These are phyloP conservation scores for Penicillium janthinellum DNA, from an alignment of 2,329 filamentous ascomycete species.

Conservation along the genomic window DNA sequence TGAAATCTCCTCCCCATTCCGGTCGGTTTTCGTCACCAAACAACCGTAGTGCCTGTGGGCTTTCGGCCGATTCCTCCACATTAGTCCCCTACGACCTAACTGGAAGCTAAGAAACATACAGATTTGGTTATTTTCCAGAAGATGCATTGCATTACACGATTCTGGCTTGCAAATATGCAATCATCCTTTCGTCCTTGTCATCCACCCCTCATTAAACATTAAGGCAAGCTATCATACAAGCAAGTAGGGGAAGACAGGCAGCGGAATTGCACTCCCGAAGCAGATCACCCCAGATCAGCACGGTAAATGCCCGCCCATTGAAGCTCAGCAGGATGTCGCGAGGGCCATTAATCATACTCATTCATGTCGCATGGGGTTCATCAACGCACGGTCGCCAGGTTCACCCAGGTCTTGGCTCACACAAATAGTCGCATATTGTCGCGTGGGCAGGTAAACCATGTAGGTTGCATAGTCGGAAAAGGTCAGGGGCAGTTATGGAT, in stretches of 20 bases:
- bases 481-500: background rate
- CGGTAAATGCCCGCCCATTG: slow-evolving; percentile 5
- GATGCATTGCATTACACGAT: background rate
- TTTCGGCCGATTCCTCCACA: background rate
- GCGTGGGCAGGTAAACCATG: slow-evolving; percentile 16
- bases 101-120: background rate
- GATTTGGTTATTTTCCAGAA: background rate
- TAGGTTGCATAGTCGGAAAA: background rate
- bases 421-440: slow-evolving; percentile 5
- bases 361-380: slow-evolving; percentile 15
- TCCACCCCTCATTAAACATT: background rate
- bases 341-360: background rate
- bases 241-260: background rate
- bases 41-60: background rate
- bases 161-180: background rate
- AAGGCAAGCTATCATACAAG: slow-evolving; percentile 9
- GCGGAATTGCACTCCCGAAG: slow-evolving; percentile 13
- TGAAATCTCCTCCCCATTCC: background rate
- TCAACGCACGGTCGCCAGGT: background rate
- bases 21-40: slow-evolving; percentile 1
- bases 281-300: slow-evolving; percentile 21
- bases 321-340: slow-evolving; percentile 3
- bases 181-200: background rate
- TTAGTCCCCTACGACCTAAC: background rate
- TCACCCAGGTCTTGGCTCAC: slow-evolving; percentile 9